Conservation (phyloP, 495 filamentous ascomycete genomes). For the Pyronema domesticum region DNA sequence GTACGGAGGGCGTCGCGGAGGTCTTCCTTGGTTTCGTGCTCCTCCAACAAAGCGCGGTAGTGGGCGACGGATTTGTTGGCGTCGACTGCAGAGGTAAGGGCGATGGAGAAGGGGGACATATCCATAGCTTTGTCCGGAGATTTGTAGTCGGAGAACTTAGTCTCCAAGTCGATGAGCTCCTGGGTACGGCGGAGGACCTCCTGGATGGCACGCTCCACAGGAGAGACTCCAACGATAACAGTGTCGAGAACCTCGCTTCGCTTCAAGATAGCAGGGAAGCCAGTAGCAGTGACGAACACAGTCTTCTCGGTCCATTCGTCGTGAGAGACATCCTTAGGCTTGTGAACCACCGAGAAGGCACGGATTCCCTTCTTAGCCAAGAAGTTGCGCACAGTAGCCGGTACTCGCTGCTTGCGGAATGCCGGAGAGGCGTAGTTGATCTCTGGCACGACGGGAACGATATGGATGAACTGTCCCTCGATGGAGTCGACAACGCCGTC, state of each 20-base stretch:
- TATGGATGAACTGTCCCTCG: slow-evolving; percentile 84
- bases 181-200: slow-evolving; percentile 79
- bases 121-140: slow-evolving; percentile 35
- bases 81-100: slow-evolving; percentile 27
- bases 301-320: slow-evolving; percentile 66
- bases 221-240: slow-evolving; percentile 47
- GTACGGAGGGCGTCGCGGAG: slow-evolving; percentile 70
- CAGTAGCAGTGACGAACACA: slow-evolving; percentile 63
- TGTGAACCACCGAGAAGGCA: slow-evolving; percentile 11
- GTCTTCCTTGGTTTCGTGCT: slow-evolving; percentile 34
- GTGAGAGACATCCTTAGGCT: background rate
- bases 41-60: slow-evolving; percentile 23
- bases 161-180: slow-evolving; percentile 60
- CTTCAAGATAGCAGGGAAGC: slow-evolving; percentile 81
- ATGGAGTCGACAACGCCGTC: slow-evolving; percentile 46
- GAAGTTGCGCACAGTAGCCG: slow-evolving; percentile 64
- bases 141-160: slow-evolving; percentile 56
- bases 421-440: slow-evolving; percentile 73
- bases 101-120: slow-evolving; percentile 56
- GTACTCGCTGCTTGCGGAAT: slow-evolving; percentile 71
- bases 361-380: slow-evolving; percentile 32
- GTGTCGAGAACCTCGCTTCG: slow-evolving; percentile 64
- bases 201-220: slow-evolving; percentile 76
- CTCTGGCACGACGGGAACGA: slow-evolving; percentile 61
- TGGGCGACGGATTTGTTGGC: slow-evolving; percentile 27